Evolutionary conservation across 176 grass and related monocot species (phyloP), one percentile per base, ranked within the genome.

Genomic region (Ensete ventricosum): DNA sequence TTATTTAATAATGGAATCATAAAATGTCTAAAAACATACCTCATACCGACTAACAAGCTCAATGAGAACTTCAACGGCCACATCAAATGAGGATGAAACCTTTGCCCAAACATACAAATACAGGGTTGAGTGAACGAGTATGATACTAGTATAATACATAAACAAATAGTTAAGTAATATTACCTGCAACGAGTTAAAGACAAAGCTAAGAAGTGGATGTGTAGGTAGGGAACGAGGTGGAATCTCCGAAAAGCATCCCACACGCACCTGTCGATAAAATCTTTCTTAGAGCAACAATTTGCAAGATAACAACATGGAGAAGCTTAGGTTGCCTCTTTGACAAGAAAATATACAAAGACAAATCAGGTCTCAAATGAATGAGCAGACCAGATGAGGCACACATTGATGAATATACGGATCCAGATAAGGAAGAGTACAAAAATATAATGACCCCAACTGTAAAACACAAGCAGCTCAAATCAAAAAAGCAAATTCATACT

Each of bases 141-240:
- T 7, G 17, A 21, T 20, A 48, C 26, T 48, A 21, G 19, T 9
- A 2, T 64, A 80, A 26, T 48, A 53, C 73, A 75, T 14, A 80
- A 77, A 48, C 77, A 76, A 2, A 14, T 9, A 16, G 60, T 26
- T 51, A 66, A 67, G 63, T 77, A 81, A 78, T 74, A 55, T 77
- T 58, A 99, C 90, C 88, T 94, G 90, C 75, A 99, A 84, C n/a
- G 95, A 99, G 63, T 94, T 99, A 80, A 91, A 91, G 8, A 89
- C 86, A 69, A 91, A 89, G 26, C 82, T 84, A 72, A 99, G 90
- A 85, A 99, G 90, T 8, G 88, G 95, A 53, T 91, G 90, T 50
- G 77, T 70, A 7, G 84, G 62, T 22, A 91, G 68, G 7, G 81
- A 74, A 3, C 85, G 53, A 9, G 88, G 73, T 17, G 84, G 76